Percentiles rank a stretch among this genome's conserved stretches.
Evolutionary conservation across 805 yeast species (phyloP).

Genomic region (Starmera pachycereana): DNA sequence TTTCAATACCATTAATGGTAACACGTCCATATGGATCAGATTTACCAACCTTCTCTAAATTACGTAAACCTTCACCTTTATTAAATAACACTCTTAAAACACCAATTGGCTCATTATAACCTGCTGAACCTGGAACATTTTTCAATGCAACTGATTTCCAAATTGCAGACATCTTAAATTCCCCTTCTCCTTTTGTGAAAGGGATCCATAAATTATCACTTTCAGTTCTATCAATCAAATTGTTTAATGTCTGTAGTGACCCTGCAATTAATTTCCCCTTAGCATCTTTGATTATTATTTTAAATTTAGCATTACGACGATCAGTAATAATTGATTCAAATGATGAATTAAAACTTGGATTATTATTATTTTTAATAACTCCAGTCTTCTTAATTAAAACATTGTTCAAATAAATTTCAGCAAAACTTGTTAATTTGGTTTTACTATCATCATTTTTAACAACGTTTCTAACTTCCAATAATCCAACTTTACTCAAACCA

Average conservation of each 20-base stretch:
- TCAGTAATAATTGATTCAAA: constrained; percentile 63
- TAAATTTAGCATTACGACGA: constrained; percentile 60
- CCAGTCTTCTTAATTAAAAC: constrained; percentile 49
- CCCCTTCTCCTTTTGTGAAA: constrained; percentile 60
- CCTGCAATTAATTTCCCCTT: constrained; percentile 50
- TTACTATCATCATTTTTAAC: constrained; percentile 24
- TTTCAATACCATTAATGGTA: constrained; percentile 63
- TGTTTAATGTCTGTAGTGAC: constrained; percentile 44
- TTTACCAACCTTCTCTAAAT: constrained; percentile 81
- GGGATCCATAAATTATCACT: constrained; percentile 75
- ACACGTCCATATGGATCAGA: constrained; percentile 88
- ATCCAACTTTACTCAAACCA: constrained; percentile 71
- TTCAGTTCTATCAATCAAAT: constrained; percentile 56
- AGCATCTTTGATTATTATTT: constrained; percentile 55
- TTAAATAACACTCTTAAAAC: constrained; percentile 66
- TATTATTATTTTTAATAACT: constrained; percentile 46
- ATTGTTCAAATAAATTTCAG: constrained; percentile 60
- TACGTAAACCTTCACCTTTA: constrained; percentile 65
- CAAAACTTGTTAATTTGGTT: constrained; percentile 46
- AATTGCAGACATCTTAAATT: constrained; percentile 51
- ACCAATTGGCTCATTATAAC: constrained; percentile 93
- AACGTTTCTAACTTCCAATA: constrained; percentile 47
- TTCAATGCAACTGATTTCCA: constrained; percentile 84
- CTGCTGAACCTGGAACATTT: constrained; percentile 60
- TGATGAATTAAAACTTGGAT: constrained; percentile 55